A percentile compares a stretch with the other conserved stretches of the same genome.
phyloP scores from a whole-genome alignment of 1,284 basidiomycete genomes.

The Fomitopsis betulina region DNA sequence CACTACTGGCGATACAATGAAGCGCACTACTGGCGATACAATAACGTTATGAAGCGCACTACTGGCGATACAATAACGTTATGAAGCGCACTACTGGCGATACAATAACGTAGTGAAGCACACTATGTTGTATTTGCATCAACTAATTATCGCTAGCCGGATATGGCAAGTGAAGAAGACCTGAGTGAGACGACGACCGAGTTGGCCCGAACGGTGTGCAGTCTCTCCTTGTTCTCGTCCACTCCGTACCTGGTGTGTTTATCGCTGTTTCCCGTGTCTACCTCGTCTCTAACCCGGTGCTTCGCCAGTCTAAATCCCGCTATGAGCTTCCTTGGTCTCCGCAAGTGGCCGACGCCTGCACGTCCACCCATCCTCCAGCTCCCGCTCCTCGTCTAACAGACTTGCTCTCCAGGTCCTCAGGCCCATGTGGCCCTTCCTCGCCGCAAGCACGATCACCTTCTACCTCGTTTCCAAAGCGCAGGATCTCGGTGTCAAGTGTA shows the following conservation, averaged over 20 bases:
- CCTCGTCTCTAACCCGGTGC: neutral
- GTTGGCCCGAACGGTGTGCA: neutral
- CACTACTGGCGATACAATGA: too few species aligned
- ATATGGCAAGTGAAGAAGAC: neutral
- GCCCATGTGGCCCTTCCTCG: conserved; percentile 76
- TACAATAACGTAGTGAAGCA: too few species aligned
- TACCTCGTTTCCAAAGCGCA: conserved; percentile 65
- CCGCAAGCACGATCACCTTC: conserved; percentile 56
- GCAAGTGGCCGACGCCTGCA: conserved; percentile 75
- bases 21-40: too few species aligned
- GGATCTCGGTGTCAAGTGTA: conserved; percentile 62
- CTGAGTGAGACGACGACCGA: conserved; percentile 1
- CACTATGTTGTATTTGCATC: too few species aligned
- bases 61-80: too few species aligned
- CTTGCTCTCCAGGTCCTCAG: conserved; percentile 45
- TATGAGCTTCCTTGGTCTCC: conserved; percentile 73
- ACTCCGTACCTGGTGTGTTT: neutral
- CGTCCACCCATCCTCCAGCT: conserved; percentile 25
- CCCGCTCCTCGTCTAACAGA: neutral
- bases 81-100: too few species aligned
- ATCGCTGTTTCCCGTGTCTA: neutral
- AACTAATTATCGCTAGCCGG: neutral
- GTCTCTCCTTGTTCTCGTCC: neutral
- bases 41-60: too few species aligned
- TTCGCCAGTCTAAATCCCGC: neutral